Base-by-base conservation (phyloP, 176 grass and related monocot species). In the Oryza officinalis region DNA sequence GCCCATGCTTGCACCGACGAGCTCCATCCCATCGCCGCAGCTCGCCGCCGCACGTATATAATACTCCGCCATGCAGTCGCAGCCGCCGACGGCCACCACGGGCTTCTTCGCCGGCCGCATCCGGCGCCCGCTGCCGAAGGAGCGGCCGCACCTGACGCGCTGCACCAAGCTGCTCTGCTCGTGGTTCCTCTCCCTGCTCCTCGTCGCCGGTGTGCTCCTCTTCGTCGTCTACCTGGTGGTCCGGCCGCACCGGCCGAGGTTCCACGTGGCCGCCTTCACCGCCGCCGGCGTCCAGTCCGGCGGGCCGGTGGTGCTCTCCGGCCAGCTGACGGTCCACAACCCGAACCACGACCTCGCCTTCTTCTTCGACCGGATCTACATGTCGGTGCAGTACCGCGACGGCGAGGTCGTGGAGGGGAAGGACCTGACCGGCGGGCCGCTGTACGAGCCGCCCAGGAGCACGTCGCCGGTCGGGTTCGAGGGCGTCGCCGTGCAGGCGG, bases 181-280 rank as follows among this genome's bases (percentile, higher is more conserved):
- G 11, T 78, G 63, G n/a, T 90, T 98, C 81, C 87, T 98, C 57
- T 65, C 74, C 32, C 0, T 76, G 2, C 87, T 95, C 79, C 31
- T 95, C 70, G 0, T 87, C 63, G 91, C 74, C 80, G 91, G 81
- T 78, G 83, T 98, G 69, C 0, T 90, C 86, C 27, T 92, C 72
- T 95, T 98, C 85, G 72, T 95, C 27, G 47, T 79, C 65, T 95
- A 88, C 85, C 91, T 98, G 44, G 93, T 86, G 27, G 64, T 98
- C 64, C 92, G 85, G 30, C 96, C 96, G 26, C 96, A 98, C 83
- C 86, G 93, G 69, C 96, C 91, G 64, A 93, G 93, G 72, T 94
- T 98, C 87, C 89, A 93, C 80, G 68, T 98, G 23, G 52, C 28
- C 15, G 80, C 87, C 30, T 90, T 98, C 88, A 31, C 96, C 10